Evolutionary conservation across 345 rosid genomes (phyloP).

Genomic region (Rubroshorea leprosula): DNA sequence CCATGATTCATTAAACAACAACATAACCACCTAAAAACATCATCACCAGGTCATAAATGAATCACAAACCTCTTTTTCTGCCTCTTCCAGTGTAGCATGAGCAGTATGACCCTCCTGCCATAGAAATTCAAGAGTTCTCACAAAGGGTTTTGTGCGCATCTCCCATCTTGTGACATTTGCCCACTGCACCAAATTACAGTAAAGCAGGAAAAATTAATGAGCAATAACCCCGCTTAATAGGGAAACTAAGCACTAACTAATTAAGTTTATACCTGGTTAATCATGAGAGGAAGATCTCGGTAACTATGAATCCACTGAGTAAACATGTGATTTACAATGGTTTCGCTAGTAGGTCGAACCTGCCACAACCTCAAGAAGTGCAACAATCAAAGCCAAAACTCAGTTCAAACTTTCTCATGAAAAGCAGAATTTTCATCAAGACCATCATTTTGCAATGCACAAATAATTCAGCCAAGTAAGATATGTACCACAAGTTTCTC

Average conservation of each 20-base stretch:
- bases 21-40: conserved; percentile 1
- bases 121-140: conserved; percentile 90
- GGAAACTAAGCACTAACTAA: not conserved
- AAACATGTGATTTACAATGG: conserved; percentile 94
- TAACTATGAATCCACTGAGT: conserved; percentile 96
- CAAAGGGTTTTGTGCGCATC: conserved; percentile 90
- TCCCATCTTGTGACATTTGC: conserved; percentile 97
- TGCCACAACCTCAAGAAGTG: conserved; percentile 83
- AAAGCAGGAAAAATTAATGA: not conserved
- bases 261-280: conserved; percentile 61
- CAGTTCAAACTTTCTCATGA: conserved; percentile 32
- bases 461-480: conserved; percentile 9
- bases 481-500: conserved; percentile 89
- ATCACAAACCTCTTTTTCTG: conserved; percentile 74
- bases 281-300: conserved; percentile 92
- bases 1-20: conserved; percentile 21
- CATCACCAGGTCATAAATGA: conserved; percentile 8
- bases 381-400: conserved; percentile 69
- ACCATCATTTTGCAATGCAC: conserved; percentile 1
- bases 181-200: conserved; percentile 44
- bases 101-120: conserved; percentile 99
- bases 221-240: not conserved
- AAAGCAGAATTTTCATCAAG: conserved; percentile 14
- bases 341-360: conserved; percentile 97
- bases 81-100: conserved; percentile 83